Evolutionary conservation across 2,329 filamentous ascomycete species (phyloP).

Genomic region (Scedosporium aurantiacum): DNA sequence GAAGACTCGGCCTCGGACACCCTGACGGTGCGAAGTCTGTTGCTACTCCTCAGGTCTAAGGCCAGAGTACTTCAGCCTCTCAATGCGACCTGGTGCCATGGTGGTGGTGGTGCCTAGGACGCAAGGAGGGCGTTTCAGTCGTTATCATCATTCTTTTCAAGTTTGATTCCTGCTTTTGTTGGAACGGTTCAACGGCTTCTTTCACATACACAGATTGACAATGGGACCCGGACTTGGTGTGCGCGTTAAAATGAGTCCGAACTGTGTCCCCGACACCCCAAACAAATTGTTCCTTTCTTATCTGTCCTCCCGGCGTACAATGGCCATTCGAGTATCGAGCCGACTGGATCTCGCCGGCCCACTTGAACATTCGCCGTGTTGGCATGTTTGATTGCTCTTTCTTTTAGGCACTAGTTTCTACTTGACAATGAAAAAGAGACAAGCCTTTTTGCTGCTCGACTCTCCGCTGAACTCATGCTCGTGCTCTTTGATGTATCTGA

Average conservation of each 20-base stretch:
- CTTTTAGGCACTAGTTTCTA: background rate
- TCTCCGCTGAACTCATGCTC: too few species aligned
- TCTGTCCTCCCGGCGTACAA: background rate
- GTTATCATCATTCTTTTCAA: background rate
- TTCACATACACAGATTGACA: background rate
- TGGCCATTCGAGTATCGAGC: background rate
- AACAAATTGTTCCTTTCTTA: background rate
- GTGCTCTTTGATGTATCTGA: too few species aligned
- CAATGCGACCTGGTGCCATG: background rate
- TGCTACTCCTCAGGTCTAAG: background rate
- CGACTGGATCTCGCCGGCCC: background rate
- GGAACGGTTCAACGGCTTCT: background rate
- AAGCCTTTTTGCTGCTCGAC: background rate
- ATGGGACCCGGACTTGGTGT: background rate
- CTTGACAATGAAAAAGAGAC: background rate
- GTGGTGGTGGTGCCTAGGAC: background rate
- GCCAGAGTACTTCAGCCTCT: background rate
- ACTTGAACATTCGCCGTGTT: background rate
- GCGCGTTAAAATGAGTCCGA: background rate
- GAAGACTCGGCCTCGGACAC: conserved; percentile 28
- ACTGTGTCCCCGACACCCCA: background rate
- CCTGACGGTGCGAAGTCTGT: conserved; percentile 6
- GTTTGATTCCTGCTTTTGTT: background rate
- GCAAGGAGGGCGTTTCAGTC: background rate
- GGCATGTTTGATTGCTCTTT: background rate